Evolutionary conservation across 805 yeast species (phyloP).

Genomic region (Teunomyces kruisii): DNA sequence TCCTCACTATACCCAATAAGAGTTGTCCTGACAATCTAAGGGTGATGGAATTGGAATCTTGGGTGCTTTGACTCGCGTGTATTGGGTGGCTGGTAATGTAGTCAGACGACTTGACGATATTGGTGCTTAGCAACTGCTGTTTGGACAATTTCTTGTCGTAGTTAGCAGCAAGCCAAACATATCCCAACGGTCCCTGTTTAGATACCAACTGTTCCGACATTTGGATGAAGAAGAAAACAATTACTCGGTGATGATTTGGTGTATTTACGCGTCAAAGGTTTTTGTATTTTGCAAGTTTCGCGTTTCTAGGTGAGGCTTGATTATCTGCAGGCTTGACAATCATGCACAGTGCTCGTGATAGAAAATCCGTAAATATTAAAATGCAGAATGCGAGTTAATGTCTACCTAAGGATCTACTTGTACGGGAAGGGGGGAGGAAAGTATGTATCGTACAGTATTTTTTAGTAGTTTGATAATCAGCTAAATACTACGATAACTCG

Average conservation of each 20-base stretch:
- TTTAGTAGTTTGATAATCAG: no score
- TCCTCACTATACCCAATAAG: conserved; percentile 81
- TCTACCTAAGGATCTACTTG: no score
- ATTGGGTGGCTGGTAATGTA: conserved; percentile 58
- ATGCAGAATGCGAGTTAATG: no score
- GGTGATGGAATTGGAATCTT: conserved; percentile 54
- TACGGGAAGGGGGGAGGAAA: no score
- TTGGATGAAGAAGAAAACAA: neutral
- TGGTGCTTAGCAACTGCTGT: conserved; percentile 68
- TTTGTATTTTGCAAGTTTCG: neutral
- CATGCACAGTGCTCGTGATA: no score
- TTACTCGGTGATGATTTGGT: neutral
- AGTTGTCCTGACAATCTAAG: conserved; percentile 83
- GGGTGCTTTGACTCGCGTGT: conserved; percentile 15
- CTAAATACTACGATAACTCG: no score
- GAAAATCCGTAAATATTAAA: no score
- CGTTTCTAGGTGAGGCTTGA: neutral
- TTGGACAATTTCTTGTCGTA: conserved; percentile 75
- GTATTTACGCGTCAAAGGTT: conserved; percentile 1
- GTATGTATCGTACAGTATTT: no score
- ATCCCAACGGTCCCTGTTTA: conserved; percentile 81
- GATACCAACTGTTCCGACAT: conserved; percentile 33
- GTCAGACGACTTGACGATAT: conserved; percentile 54
- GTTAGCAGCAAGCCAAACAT: conserved; percentile 91
- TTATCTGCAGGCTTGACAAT: neutral